Base-by-base conservation (phyloP, 2,329 filamentous ascomycete species). In the Aspergillus tanneri region DNA sequence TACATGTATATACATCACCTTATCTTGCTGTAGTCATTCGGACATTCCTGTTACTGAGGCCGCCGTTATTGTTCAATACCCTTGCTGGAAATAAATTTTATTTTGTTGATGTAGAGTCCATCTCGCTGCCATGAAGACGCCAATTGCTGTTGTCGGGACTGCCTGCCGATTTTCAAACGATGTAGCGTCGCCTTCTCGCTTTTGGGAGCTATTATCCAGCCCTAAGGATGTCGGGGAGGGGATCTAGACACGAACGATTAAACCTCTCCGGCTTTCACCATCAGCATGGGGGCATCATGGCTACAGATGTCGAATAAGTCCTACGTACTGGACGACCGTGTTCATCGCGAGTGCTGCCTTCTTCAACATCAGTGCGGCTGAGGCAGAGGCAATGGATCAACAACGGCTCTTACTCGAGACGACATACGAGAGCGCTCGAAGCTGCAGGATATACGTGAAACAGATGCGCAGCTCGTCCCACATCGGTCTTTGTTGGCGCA, bases 141-240 rank as follows among this genome's bases (percentile, higher is more conserved):
- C 49, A n/a, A 50, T 55, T 16, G 52, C 52, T n/a, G 39, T 55
- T 28, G 35, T 55, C 7, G 52, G 52, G 4, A 50, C 10, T 18
- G 47, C 32, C 11, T 52, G 49, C 34, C 46, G 50, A 4, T 53
- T 55, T 19, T 47, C 52, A 2, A 49, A 49, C 6, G 37, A 25
- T 6, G 36, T 41, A 6, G 18, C 11, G 16, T 36, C 43, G 4
- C 40, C 49, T 1, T 19, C 43, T 7, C 37, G 47, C 12, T 42
- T 55, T 2, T 55, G 49, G 49, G 46, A 52, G 12, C 38, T 53
- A 7, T 23, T 54, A 4, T n/a, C 10, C 11, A 22, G 24, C 4
- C 37, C 37, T 18, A 9, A 25, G 5, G 47, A 49, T 30, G 27
- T 49, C 8, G 8, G 34, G 10, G n/a, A n/a, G 11, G 10, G 9